A percentile compares a stretch with the other conserved stretches of the same genome.
Evolutionary conservation across 2,329 filamentous ascomycete species (phyloP).

Genomic region (Beauveria medogensis): DNA sequence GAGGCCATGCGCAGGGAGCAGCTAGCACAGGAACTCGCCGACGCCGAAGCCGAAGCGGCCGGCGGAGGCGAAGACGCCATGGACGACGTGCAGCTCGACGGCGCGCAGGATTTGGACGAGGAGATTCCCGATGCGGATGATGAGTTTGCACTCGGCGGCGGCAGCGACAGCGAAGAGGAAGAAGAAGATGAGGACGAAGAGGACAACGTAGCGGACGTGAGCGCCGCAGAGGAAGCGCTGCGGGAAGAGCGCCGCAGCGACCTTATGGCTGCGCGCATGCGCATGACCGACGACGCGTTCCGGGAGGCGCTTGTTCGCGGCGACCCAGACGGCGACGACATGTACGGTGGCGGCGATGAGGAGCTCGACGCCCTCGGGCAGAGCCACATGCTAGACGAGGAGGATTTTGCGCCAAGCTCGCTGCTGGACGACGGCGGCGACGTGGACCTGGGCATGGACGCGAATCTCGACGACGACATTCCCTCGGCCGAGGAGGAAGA

Average conservation of each 20-base stretch:
- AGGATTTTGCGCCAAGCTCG: slow-evolving; percentile 41
- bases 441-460: slow-evolving; percentile 34
- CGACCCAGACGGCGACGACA: slow-evolving; percentile 37
- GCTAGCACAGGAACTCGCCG: slow-evolving; percentile 65
- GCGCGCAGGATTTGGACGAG: slow-evolving; percentile 57
- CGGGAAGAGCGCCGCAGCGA: slow-evolving; percentile 39
- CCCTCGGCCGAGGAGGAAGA: slow-evolving; percentile 54
- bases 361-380: slow-evolving; percentile 47
- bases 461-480: slow-evolving; percentile 64
- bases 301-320: slow-evolving; percentile 49
- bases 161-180: slow-evolving; percentile 33
- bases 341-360: slow-evolving; percentile 47
- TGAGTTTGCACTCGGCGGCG: slow-evolving; percentile 43
- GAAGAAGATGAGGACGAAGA: slow-evolving; percentile 34
- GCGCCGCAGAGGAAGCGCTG: slow-evolving; percentile 29
- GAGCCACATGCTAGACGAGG: slow-evolving; percentile 55
- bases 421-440: slow-evolving; percentile 20
- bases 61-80: slow-evolving; percentile 30
- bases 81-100: slow-evolving; percentile 49
- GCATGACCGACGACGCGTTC: slow-evolving; percentile 53
- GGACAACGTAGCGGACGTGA: slow-evolving; percentile 27
- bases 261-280: slow-evolving; percentile 42
- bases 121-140: slow-evolving; percentile 62
- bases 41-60: slow-evolving; percentile 45
- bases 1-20: slow-evolving; percentile 64